Conservation (phyloP, 345 rosid species). For the Noccaea bulbosa region DNA sequence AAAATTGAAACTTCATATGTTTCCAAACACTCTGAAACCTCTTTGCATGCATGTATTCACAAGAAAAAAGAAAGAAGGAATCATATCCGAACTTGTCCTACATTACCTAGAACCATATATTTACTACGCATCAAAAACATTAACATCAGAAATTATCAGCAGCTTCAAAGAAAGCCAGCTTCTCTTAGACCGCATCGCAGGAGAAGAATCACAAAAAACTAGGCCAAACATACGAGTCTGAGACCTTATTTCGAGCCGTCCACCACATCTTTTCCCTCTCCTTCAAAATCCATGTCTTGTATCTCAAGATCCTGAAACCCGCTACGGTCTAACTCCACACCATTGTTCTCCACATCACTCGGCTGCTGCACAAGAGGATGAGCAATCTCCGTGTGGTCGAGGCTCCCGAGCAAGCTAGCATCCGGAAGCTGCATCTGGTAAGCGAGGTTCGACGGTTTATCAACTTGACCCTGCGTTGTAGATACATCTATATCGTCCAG, state of each 20-base stretch:
- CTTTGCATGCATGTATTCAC: constrained; percentile 16
- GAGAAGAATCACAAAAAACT: constrained; percentile 6
- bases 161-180: constrained; percentile 23
- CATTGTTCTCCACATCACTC: constrained; percentile 26
- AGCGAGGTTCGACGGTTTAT: constrained; percentile 25
- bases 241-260: constrained; percentile 2
- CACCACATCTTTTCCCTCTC: not conserved
- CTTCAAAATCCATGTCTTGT: constrained; percentile 1
- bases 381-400: constrained; percentile 31
- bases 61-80: constrained; percentile 21
- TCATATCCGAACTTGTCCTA: constrained; percentile 26
- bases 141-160: constrained; percentile 20
- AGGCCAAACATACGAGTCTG: not conserved
- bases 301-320: constrained; percentile 30
- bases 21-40: constrained; percentile 8
- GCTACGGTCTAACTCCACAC: constrained; percentile 5
- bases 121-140: constrained; percentile 21
- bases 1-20: not conserved
- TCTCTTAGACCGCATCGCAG: not conserved
- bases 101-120: constrained; percentile 15
- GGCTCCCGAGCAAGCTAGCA: constrained; percentile 31
- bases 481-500: constrained; percentile 39
- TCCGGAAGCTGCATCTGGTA: constrained; percentile 39
- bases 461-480: constrained; percentile 4
- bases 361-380: constrained; percentile 11